A percentile compares a stretch with the other conserved stretches of the same genome.
Evolutionary conservation across 176 grass and related monocot genomes (phyloP).

Genomic region (Avena atlantica): DNA sequence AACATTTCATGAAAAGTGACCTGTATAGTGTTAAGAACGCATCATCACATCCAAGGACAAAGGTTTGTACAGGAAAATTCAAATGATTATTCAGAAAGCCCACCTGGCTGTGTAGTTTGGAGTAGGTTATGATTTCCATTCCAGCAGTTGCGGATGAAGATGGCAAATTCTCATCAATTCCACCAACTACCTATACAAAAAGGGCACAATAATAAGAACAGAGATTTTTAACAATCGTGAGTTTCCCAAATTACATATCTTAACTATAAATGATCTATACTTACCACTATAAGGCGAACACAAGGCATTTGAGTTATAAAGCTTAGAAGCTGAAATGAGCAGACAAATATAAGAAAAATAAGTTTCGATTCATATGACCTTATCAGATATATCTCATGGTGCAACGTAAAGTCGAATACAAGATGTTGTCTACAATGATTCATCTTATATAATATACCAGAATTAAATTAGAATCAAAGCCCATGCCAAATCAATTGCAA

Average conservation of each 20-base stretch:
- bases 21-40: not conserved
- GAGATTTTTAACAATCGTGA: conserved; percentile 20
- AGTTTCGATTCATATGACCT: not conserved
- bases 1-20: not conserved
- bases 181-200: conserved; percentile 71
- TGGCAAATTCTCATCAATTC: conserved; percentile 70
- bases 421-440: not conserved
- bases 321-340: conserved; percentile 25
- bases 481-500: not conserved
- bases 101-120: conserved; percentile 64
- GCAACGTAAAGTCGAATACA: conserved; percentile 15
- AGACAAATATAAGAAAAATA: conserved; percentile 13
- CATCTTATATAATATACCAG: conserved; percentile 3
- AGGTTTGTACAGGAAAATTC: conserved; percentile 3
- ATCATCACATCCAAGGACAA: not conserved
- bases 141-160: conserved; percentile 50
- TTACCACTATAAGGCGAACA: conserved; percentile 39
- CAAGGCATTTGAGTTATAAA: conserved; percentile 30
- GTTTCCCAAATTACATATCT: conserved; percentile 1
- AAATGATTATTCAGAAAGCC: conserved; percentile 28
- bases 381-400: not conserved
- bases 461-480: conserved; percentile 11
- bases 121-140: conserved; percentile 72
- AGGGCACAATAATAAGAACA: not conserved
- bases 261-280: not conserved